These are phyloP conservation scores for Prunus padus DNA, from an alignment of 306 rosid genomes.

Conservation along the genomic window DNA sequence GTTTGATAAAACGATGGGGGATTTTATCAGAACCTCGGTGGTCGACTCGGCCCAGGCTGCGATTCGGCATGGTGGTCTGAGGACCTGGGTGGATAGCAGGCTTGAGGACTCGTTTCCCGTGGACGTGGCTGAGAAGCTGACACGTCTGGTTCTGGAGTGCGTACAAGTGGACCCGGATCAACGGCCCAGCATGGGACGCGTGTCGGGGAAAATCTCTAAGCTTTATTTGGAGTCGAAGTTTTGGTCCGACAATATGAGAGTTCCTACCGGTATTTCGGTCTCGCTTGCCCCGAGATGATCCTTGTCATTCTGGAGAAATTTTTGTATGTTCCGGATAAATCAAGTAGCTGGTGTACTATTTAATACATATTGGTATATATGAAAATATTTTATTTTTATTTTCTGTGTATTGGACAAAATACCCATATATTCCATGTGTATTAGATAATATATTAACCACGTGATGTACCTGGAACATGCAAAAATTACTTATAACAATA, in stretches of 20 bases:
- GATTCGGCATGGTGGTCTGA: constrained; percentile 31
- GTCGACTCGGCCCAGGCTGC: constrained; percentile 55
- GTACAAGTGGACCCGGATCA: constrained; percentile 69
- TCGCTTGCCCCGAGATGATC: constrained; percentile 63
- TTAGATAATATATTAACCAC: too few relatives aligned
- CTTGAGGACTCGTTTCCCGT: constrained; percentile 74
- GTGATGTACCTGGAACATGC: too few relatives aligned
- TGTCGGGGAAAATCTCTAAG: constrained; percentile 71
- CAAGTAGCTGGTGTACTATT: too few relatives aligned
- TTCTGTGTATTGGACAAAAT: too few relatives aligned
- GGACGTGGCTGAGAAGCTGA: constrained; percentile 54
- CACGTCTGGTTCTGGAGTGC: constrained; percentile 73
- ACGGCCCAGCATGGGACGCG: constrained; percentile 81
- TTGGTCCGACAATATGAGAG: constrained; percentile 55
- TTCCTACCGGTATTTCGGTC: constrained; percentile 51
- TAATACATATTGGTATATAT: too few relatives aligned
- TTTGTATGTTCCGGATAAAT: too few relatives aligned
- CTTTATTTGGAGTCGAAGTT: constrained; percentile 53
- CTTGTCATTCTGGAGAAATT: constrained; percentile 24
- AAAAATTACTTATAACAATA: too few relatives aligned
- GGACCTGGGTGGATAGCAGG: constrained; percentile 77
- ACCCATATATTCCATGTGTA: too few relatives aligned
- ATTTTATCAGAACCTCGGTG: constrained; percentile 50
- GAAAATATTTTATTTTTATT: too few relatives aligned
- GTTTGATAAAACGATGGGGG: constrained; percentile 44